Percentiles rank a stretch among this genome's conserved stretches.
Evolutionary conservation across 2,329 filamentous ascomycete genomes (phyloP).

Genomic region (Neonectria sp.): DNA sequence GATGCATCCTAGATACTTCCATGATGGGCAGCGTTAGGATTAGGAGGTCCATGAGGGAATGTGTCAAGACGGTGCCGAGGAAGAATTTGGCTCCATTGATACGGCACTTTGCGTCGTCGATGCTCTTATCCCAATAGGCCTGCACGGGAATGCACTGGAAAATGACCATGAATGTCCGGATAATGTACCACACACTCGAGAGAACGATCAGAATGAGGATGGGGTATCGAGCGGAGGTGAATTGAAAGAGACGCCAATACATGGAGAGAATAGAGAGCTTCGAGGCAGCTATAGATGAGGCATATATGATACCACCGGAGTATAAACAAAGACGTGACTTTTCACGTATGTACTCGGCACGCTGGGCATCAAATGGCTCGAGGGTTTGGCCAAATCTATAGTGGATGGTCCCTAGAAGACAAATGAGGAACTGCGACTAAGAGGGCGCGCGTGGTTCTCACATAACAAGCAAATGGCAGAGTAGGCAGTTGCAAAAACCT

Average conservation of each 20-base stretch:
- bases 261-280: conserved; percentile 50
- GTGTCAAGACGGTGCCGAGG: conserved; percentile 50
- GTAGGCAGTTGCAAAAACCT: conserved; percentile 40
- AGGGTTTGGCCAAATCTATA: conserved; percentile 40
- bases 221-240: conserved; percentile 46
- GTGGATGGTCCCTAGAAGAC: conserved; percentile 34
- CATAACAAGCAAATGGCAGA: conserved; percentile 39
- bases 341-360: conserved; percentile 27
- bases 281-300: conserved; percentile 44
- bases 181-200: conserved; percentile 45
- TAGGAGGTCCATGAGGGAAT: conserved; percentile 51
- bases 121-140: conserved; percentile 51
- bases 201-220: conserved; percentile 45
- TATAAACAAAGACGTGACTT: conserved; percentile 35
- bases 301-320: conserved; percentile 41
- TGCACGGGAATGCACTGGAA: conserved; percentile 54
- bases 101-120: conserved; percentile 45
- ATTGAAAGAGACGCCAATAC: conserved; percentile 50
- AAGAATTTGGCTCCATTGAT: conserved; percentile 52
- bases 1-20: conserved; percentile 47
- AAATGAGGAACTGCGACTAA: background rate
- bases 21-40: conserved; percentile 51
- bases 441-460: background rate
- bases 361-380: conserved; percentile 17
- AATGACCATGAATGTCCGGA: conserved; percentile 51